These are phyloP conservation scores for Boletus sp. DNA, from an alignment of 768 basidiomycete species.

Conservation along the genomic window DNA sequence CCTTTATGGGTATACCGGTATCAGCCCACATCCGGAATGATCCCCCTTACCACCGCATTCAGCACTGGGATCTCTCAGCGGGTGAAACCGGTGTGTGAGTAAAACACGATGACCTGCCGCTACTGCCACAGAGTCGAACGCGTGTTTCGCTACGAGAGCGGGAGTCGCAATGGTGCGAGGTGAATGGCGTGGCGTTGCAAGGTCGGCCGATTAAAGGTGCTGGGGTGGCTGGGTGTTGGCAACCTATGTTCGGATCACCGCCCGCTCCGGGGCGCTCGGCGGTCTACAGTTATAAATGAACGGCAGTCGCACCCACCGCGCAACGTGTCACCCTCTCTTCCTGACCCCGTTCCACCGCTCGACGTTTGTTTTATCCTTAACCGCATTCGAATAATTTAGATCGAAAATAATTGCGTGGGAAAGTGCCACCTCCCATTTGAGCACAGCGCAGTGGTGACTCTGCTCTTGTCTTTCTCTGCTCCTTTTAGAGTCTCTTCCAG, in stretches of 20 bases:
- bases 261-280: not conserved
- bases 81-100: not conserved
- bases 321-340: not conserved
- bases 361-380: not conserved
- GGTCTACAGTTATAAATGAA: not conserved
- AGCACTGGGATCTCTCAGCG: not conserved
- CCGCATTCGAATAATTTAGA: slow-evolving; percentile 19
- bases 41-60: not conserved
- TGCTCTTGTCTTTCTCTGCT: slow-evolving; percentile 16
- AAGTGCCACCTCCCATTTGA: slow-evolving; percentile 37
- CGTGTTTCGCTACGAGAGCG: too few species aligned
- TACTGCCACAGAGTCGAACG: too few species aligned
- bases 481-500: not conserved
- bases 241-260: not conserved
- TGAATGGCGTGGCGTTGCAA: not conserved
- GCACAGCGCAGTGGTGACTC: not conserved
- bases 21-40: not conserved
- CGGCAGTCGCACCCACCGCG: not conserved
- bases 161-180: too few species aligned
- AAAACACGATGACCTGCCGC: too few species aligned
- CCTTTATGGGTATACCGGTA: too few species aligned
- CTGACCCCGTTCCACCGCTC: not conserved
- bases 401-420: slow-evolving; percentile 35
- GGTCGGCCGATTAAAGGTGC: not conserved
- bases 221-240: not conserved